These are phyloP conservation scores for Rosa lucieae DNA, from an alignment of 306 rosid species.

Conservation along the genomic window DNA sequence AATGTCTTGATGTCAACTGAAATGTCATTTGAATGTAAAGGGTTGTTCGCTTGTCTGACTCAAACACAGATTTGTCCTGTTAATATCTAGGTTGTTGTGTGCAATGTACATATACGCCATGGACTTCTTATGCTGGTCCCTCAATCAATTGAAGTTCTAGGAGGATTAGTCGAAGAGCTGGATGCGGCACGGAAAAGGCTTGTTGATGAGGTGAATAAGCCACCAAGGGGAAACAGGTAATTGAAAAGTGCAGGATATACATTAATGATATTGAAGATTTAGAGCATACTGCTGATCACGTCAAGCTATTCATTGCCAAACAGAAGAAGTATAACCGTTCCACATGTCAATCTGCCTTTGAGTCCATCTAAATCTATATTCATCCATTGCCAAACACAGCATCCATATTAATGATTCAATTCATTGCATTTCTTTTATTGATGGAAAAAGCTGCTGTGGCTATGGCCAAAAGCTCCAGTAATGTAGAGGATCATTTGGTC, in stretches of 20 bases:
- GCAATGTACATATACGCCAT: conserved; percentile 69
- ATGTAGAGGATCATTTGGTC: not conserved
- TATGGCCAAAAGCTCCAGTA: not conserved
- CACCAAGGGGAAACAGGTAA: conserved; percentile 88
- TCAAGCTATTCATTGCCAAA: not conserved
- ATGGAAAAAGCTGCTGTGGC: not conserved
- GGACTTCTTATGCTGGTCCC: conserved; percentile 93
- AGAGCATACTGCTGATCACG: not conserved
- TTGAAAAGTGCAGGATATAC: conserved; percentile 2
- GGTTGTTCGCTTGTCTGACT: conserved; percentile 17
- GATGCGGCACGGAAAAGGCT: conserved; percentile 81
- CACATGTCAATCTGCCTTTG: not conserved
- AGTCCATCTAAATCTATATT: not conserved
- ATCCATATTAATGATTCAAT: too few species aligned
- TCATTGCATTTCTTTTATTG: not conserved
- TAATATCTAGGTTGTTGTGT: conserved; percentile 61
- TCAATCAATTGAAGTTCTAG: conserved; percentile 69
- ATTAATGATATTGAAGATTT: conserved; percentile 6
- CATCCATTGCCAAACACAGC: too few species aligned
- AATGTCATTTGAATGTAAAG: not conserved
- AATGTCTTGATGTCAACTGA: too few species aligned
- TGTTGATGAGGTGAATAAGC: conserved; percentile 81
- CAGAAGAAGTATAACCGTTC: not conserved
- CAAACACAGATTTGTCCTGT: conserved; percentile 29
- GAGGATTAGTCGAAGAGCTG: conserved; percentile 79